Conservation (phyloP, 2,329 filamentous ascomycete genomes). For the Fusarium verrucosum region DNA sequence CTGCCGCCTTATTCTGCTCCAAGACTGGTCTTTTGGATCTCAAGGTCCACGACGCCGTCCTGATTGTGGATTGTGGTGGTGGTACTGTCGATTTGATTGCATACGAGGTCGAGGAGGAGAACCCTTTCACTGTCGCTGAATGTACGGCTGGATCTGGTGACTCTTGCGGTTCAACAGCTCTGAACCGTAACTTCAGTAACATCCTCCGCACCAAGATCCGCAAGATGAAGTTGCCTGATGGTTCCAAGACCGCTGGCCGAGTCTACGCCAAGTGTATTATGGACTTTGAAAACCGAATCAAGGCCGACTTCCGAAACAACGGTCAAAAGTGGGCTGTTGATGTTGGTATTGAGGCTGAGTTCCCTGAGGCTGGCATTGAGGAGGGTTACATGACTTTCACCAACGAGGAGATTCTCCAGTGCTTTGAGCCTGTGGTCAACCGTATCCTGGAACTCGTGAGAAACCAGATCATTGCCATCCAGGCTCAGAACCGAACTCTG, state of each 20-base stretch:
- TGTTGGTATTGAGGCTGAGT: constrained; percentile 97
- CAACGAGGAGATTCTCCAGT: constrained; percentile 98
- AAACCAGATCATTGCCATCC: constrained; percentile 99
- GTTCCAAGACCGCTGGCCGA: constrained; percentile 95
- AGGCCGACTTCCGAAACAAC: constrained; percentile 99
- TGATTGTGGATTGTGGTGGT: constrained; percentile 98
- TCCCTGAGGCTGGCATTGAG: constrained; percentile 96
- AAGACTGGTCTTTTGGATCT: constrained; percentile 96
- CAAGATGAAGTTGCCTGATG: constrained; percentile 98
- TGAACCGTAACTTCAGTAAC: constrained; percentile 98
- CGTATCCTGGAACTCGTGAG: constrained; percentile 93
- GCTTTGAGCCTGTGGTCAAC: constrained; percentile 98
- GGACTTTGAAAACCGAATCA: constrained; percentile 99
- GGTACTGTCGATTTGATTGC: constrained; percentile 99
- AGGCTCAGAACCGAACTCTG: constrained; percentile 91
- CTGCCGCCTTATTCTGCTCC: constrained; percentile 95
- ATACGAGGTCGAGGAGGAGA: constrained; percentile 98
- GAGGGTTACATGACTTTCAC: constrained; percentile 99
- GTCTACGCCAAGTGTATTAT: constrained; percentile 99
- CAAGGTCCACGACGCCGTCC: constrained; percentile 97
- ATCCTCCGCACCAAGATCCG: constrained; percentile 96
- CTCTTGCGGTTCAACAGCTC: constrained; percentile 95
- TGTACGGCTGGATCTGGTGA: constrained; percentile 97
- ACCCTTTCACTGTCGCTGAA: constrained; percentile 95
- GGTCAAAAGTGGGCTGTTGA: constrained; percentile 99